A percentile compares a stretch with the other conserved stretches of the same genome.
phyloP scores from a whole-genome alignment of 352 stramenopile species.

The Phytophthora vignae region DNA sequence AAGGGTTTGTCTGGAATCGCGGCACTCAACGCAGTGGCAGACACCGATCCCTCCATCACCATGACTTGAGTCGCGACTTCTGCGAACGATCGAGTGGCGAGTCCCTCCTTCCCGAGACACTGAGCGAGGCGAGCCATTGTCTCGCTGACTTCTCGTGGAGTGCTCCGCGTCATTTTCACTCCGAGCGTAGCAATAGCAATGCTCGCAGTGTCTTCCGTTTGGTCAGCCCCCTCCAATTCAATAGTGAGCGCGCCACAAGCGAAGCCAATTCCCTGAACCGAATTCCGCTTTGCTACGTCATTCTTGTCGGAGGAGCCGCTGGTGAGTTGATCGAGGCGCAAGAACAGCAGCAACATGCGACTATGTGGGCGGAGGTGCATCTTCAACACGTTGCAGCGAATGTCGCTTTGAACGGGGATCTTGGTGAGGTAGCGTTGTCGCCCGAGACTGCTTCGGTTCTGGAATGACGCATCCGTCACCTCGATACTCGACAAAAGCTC shows the following conservation, averaged over 20 bases:
- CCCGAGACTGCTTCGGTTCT: slow-evolving; percentile 36
- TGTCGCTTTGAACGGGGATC: slow-evolving; percentile 38
- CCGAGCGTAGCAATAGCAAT: slow-evolving; percentile 38
- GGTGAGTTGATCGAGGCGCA: slow-evolving; percentile 58
- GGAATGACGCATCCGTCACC: slow-evolving; percentile 23
- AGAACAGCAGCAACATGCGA: slow-evolving; percentile 55
- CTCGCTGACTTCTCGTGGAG: slow-evolving; percentile 48
- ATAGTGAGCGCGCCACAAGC: slow-evolving; percentile 38
- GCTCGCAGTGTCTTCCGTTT: slow-evolving; percentile 6
- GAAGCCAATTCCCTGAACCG: slow-evolving; percentile 41
- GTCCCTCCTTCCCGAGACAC: slow-evolving; percentile 13
- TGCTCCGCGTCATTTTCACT: slow-evolving; percentile 55
- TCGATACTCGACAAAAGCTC: slow-evolving; percentile 21
- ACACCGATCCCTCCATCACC: slow-evolving; percentile 46
- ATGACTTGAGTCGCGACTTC: slow-evolving; percentile 39
- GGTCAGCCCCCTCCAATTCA: slow-evolving; percentile 12
- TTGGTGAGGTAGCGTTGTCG: slow-evolving; percentile 36
- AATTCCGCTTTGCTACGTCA: slow-evolving; percentile 19
- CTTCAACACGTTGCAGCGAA: slow-evolving; percentile 27
- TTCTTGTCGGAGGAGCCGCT: slow-evolving; percentile 28
- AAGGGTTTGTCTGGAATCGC: slow-evolving; percentile 19
- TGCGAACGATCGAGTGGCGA: slow-evolving; percentile 25
- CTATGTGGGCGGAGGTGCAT: slow-evolving; percentile 34
- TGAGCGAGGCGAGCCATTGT: slow-evolving; percentile 44
- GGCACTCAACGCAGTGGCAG: slow-evolving; percentile 22